Percentiles rank a stretch among this genome's conserved stretches.
Evolutionary conservation across 2,329 filamentous ascomycete species (phyloP).

Genomic region (Paraphoma sp.): DNA sequence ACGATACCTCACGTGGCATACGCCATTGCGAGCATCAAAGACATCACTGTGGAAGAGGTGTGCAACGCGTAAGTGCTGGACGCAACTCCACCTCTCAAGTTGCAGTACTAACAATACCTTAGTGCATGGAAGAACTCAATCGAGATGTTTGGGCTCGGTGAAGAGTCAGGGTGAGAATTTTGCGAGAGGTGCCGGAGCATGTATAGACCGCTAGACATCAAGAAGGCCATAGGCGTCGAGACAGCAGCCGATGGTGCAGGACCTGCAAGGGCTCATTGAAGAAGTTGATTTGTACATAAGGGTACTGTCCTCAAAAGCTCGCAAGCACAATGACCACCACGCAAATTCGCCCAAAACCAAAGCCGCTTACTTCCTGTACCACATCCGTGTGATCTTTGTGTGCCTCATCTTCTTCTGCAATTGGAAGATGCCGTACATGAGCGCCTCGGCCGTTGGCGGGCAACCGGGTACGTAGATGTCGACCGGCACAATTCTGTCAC

Average conservation of each 20-base stretch:
- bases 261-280: not conserved
- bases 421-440: slow-evolving; percentile 73
- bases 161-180: slow-evolving; percentile 17
- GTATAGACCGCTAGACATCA: slow-evolving; percentile 1
- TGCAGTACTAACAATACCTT: slow-evolving; percentile 3
- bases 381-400: slow-evolving; percentile 63
- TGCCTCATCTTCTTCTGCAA: slow-evolving; percentile 79
- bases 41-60: slow-evolving; percentile 77
- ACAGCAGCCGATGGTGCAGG: not conserved
- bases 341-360: slow-evolving; percentile 14
- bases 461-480: slow-evolving; percentile 85
- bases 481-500: slow-evolving; percentile 81
- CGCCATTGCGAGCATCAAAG: slow-evolving; percentile 87
- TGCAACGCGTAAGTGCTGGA: slow-evolving; percentile 70
- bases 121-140: slow-evolving; percentile 50
- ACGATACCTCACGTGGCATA: slow-evolving; percentile 86
- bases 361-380: slow-evolving; percentile 60
- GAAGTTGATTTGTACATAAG: slow-evolving; percentile 29
- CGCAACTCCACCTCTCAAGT: not conserved
- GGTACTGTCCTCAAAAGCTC: slow-evolving; percentile 21
- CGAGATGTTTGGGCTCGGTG: slow-evolving; percentile 49
- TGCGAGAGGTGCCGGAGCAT: not conserved
- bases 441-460: slow-evolving; percentile 61
- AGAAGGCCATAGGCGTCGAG: not conserved
- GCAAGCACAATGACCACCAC: slow-evolving; percentile 26